Evolutionary conservation across 495 filamentous ascomycete genomes (phyloP).

Genomic region (Cercophora scortea): DNA sequence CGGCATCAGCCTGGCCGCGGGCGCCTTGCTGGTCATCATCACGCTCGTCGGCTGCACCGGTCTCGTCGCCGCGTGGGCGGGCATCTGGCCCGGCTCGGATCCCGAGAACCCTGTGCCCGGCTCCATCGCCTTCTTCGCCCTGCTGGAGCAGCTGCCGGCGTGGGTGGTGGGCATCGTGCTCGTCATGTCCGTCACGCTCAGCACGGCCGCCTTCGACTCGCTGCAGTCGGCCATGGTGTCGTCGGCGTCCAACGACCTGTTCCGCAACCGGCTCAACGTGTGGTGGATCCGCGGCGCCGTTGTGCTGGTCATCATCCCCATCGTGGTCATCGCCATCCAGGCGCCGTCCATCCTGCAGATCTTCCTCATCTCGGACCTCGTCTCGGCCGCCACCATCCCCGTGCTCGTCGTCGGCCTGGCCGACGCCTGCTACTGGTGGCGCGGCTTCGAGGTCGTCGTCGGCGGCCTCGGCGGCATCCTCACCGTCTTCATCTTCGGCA

Average conservation of each 20-base stretch:
- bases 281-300: conserved; percentile 59
- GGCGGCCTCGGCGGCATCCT: conserved; percentile 65
- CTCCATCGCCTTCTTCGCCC: conserved; percentile 61
- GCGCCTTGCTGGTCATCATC: conserved; percentile 54
- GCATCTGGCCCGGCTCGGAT: conserved; percentile 47
- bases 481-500: conserved; percentile 68
- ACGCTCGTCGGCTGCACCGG: conserved; percentile 60
- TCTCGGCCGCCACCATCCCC: conserved; percentile 62
- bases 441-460: conserved; percentile 65
- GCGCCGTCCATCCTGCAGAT: conserved; percentile 66
- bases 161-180: conserved; percentile 73
- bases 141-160: conserved; percentile 58
- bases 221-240: conserved; percentile 73
- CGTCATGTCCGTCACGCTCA: conserved; percentile 65
- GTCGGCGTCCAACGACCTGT: conserved; percentile 67
- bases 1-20: conserved; percentile 55
- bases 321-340: conserved; percentile 61
- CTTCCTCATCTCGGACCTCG: conserved; percentile 67
- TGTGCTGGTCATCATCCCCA: conserved; percentile 59
- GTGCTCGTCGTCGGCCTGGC: conserved; percentile 58
- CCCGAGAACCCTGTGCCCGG: conserved; percentile 45
- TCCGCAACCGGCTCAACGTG: conserved; percentile 64
- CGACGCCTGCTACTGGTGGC: conserved; percentile 59
- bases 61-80: conserved; percentile 66
- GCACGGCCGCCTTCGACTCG: conserved; percentile 66